These are phyloP conservation scores for Serendipita sp. DNA, from an alignment of 768 basidiomycete genomes.

Conservation along the genomic window DNA sequence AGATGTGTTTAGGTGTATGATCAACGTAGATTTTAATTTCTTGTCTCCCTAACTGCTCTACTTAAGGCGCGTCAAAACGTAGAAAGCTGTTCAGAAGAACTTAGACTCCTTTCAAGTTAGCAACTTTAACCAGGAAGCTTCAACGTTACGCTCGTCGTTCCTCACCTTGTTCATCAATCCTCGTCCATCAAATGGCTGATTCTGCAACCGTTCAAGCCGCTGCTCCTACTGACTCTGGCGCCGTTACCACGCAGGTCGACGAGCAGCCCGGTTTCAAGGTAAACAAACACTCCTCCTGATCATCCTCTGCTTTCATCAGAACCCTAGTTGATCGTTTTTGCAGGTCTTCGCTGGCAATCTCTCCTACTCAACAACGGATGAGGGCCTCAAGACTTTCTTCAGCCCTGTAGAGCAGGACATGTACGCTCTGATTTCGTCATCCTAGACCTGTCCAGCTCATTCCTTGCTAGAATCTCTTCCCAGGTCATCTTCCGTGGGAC, in stretches of 20 bases:
- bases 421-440: slow-evolving; percentile 39
- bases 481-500: slow-evolving; percentile 75
- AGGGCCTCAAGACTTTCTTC: slow-evolving; percentile 90
- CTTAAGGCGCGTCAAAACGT: too few relatives aligned
- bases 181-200: slow-evolving; percentile 5
- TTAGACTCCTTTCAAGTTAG: background rate
- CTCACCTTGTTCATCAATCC: slow-evolving; percentile 3
- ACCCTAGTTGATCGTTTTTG: slow-evolving; percentile 7
- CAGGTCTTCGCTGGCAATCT: slow-evolving; percentile 94
- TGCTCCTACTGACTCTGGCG: slow-evolving; percentile 1
- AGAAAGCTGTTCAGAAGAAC: background rate
- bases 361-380: slow-evolving; percentile 84
- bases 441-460: slow-evolving; percentile 8
- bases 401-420: slow-evolving; percentile 73
- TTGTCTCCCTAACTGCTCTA: too few relatives aligned
- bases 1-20: background rate
- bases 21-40: background rate
- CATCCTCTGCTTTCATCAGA: slow-evolving; percentile 13
- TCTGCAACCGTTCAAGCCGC: background rate
- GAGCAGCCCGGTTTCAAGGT: slow-evolving; percentile 5
- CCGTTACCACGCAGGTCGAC: slow-evolving; percentile 2
- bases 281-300: background rate
- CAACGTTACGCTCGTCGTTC: background rate
- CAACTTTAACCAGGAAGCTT: background rate
- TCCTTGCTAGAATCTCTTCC: slow-evolving; percentile 45